Base-by-base conservation (phyloP, 1,284 basidiomycete genomes). In the Cutaneotrichosporon cavernicola region DNA sequence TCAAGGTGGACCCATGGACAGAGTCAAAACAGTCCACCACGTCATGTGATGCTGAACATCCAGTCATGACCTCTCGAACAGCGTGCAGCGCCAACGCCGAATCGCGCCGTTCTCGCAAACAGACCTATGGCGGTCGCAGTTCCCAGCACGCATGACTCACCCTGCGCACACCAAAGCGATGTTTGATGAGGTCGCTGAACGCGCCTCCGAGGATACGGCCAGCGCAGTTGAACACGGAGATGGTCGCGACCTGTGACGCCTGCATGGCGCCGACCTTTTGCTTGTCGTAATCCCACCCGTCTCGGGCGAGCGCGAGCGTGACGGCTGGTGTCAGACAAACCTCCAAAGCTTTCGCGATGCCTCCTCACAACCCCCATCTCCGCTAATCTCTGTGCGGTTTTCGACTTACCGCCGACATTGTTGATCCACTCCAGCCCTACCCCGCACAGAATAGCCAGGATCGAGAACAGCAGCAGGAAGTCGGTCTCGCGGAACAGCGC, bases 391-490 rank as follows among this genome's bases (percentile, higher is more conserved):
- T 26, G 26, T 26, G 26, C 26, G 43, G 31, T 8, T 51, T n/a
- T 21, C 52, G 1, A 66, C 67, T 61, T 36, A 69, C 67, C 51
- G 30, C 93, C 93, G 26, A 92, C 92, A 70, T 97, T 97, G 81
- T 96, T 96, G 82, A 97, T 97, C 73, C 90, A 95, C 88, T 94
- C 91, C 36, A 97, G 71, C 0, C 94, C 93, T 1, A 90, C 92
- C 14, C 94, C 94, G 65, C 88, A 89, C 65, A 96, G 80, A 53
- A 92, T 81, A 0, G 87, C 86, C 58, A 91, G 83, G 57, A 91
- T 87, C 1, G 74, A 68, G 67, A 90, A 91, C 21, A 94, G 76
- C 6, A 93, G 75, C 84, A 88, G 88, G 72, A 94, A 95, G 76
- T 93, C 89, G 3, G 74, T 50, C n/a, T 82, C 78, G 58, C 72